Conservation (phyloP, 2,329 filamentous ascomycete species). For the Beauveria rudraprayagi region DNA sequence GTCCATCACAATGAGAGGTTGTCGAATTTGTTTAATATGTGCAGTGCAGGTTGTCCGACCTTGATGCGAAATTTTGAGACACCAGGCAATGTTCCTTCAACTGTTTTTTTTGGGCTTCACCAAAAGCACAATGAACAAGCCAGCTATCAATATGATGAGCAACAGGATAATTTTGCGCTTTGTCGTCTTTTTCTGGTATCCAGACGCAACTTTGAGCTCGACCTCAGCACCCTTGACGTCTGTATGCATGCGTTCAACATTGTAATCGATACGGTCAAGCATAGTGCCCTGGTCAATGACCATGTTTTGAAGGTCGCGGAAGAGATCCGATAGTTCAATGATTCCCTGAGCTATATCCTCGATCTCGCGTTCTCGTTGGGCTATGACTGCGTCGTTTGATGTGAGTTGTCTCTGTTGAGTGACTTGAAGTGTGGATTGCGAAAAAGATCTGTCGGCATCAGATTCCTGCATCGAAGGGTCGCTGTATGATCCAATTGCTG, state of each 20-base stretch:
- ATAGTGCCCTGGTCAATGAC: constrained; percentile 87
- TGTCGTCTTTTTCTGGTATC: constrained; percentile 79
- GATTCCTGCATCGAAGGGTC: constrained; percentile 89
- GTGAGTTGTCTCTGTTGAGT: constrained; percentile 61
- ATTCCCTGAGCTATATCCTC: constrained; percentile 97
- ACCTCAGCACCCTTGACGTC: constrained; percentile 91
- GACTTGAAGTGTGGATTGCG: constrained; percentile 79
- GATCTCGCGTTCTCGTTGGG: constrained; percentile 91
- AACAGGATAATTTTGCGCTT: constrained; percentile 91
- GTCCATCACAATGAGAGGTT: not conserved
- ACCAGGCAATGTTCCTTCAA: constrained; percentile 6
- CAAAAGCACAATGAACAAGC: constrained; percentile 74
- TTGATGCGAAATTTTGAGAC: not conserved
- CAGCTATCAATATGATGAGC: constrained; percentile 74
- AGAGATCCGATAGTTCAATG: constrained; percentile 93
- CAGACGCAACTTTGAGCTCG: constrained; percentile 79
- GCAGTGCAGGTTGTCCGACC: not conserved
- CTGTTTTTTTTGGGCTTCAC: constrained; percentile 64
- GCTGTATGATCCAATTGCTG: constrained; percentile 49
- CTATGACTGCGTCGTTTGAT: constrained; percentile 75
- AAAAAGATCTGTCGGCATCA: constrained; percentile 86
- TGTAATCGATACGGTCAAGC: constrained; percentile 94
- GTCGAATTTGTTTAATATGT: not conserved
- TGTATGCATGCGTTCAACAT: constrained; percentile 88
- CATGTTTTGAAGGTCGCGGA: constrained; percentile 93